A percentile compares a stretch with the other conserved stretches of the same genome.
phyloP scores from a whole-genome alignment of 2,329 filamentous ascomycete genomes.

The Mycosphaerella sp. region DNA sequence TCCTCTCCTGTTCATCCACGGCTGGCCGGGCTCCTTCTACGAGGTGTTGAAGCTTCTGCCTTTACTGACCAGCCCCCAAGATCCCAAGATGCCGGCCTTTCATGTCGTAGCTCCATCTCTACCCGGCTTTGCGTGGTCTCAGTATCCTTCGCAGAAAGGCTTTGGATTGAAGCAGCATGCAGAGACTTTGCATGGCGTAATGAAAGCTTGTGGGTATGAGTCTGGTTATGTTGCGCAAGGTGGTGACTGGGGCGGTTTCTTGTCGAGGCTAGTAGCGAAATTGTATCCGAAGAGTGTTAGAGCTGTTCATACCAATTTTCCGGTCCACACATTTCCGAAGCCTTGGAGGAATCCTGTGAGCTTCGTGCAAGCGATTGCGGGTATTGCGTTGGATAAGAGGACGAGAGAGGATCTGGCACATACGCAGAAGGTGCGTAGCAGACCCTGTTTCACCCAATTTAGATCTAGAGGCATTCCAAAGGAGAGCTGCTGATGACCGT shows the following conservation, averaged over 20 bases:
- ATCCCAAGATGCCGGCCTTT: slow-evolving; percentile 33
- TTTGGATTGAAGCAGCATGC: slow-evolving; percentile 20
- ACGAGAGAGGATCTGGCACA: slow-evolving; percentile 1
- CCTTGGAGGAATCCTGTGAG: slow-evolving; percentile 8
- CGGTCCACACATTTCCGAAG: slow-evolving; percentile 4
- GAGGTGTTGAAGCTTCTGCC: slow-evolving; percentile 58
- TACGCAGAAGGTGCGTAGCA: slow-evolving; percentile 5
- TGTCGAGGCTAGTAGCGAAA: slow-evolving; percentile 55
- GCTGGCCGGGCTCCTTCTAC: slow-evolving; percentile 62
- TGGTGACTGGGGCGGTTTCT: slow-evolving; percentile 63
- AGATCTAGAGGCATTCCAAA: neutral
- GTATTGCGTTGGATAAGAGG: neutral
- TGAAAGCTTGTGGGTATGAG: slow-evolving; percentile 61
- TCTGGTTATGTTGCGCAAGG: slow-evolving; percentile 52
- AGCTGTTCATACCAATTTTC: slow-evolving; percentile 57
- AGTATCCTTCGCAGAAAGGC: slow-evolving; percentile 25
- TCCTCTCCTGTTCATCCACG: slow-evolving; percentile 62
- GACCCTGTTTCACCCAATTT: too few relatives aligned
- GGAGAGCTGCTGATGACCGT: neutral
- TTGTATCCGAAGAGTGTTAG: slow-evolving; percentile 50
- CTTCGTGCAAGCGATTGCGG: slow-evolving; percentile 1
- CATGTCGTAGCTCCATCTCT: slow-evolving; percentile 45
- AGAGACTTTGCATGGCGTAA: slow-evolving; percentile 53
- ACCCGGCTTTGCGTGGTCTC: slow-evolving; percentile 44
- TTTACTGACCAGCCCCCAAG: slow-evolving; percentile 36